Conservation (phyloP, 2,329 filamentous ascomycete genomes). For the Hymenoscyphus linearis region DNA sequence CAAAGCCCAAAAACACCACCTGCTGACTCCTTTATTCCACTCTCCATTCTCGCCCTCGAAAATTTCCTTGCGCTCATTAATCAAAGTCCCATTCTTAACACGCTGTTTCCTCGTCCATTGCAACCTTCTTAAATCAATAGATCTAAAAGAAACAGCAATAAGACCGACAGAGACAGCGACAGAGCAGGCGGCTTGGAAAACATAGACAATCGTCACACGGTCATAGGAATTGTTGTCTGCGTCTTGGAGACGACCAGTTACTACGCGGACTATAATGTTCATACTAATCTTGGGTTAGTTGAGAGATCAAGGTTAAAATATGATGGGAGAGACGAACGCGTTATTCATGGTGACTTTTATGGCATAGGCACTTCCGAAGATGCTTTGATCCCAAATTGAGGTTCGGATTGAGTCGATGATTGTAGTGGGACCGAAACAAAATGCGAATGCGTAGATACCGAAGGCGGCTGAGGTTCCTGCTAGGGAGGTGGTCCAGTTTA, state of each 20-base stretch:
- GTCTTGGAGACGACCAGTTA: conserved; percentile 55
- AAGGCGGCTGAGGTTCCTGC: conserved; percentile 53
- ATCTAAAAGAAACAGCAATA: conserved; percentile 35
- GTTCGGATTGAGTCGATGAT: conserved; percentile 59
- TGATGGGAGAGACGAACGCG: conserved; percentile 31
- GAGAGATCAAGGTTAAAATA: neutral
- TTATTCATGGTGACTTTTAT: conserved; percentile 60
- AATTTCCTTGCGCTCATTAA: conserved; percentile 38
- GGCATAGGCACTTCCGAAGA: conserved; percentile 55
- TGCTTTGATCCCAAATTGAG: conserved; percentile 52
- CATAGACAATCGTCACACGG: conserved; percentile 50
- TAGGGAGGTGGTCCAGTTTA: conserved; percentile 45
- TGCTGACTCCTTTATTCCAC: conserved; percentile 39
- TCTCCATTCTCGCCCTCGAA: conserved; percentile 35
- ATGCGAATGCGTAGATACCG: conserved; percentile 53
- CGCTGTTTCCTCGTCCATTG: conserved; percentile 56
- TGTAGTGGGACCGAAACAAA: conserved; percentile 49
- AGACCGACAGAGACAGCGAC: conserved; percentile 41
- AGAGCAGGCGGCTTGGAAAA: conserved; percentile 45
- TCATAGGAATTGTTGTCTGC: conserved; percentile 50
- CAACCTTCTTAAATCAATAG: conserved; percentile 41
- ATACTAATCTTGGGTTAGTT: conserved; percentile 36
- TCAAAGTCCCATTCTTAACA: conserved; percentile 38
- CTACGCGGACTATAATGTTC: conserved; percentile 54
- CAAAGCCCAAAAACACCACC: conserved; percentile 36